These are phyloP conservation scores for Delphinella strobiligena DNA, from an alignment of 2,329 filamentous ascomycete genomes.

Conservation along the genomic window DNA sequence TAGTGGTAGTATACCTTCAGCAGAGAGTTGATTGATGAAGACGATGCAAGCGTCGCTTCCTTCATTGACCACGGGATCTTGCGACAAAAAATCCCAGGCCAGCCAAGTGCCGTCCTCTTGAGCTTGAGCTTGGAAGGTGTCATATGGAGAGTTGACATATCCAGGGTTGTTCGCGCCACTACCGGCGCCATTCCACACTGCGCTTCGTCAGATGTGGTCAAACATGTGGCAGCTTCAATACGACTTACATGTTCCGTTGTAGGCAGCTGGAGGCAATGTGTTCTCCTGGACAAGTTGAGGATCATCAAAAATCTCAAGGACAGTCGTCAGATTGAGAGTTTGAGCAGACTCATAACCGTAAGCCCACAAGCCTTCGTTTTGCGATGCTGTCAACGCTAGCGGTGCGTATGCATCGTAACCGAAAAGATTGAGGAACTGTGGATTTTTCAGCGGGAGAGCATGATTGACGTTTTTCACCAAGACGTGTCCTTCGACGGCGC, in stretches of 20 bases:
- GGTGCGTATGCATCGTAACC: conserved; percentile 17
- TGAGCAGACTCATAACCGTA: conserved; percentile 7
- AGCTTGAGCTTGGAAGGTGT: conserved; percentile 17
- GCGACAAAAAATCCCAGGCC: conserved; percentile 15
- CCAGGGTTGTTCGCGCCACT: conserved; percentile 16
- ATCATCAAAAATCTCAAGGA: neutral
- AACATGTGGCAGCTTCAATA: no score
- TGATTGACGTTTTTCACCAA: conserved; percentile 49
- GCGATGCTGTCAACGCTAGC: conserved; percentile 1
- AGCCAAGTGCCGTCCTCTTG: conserved; percentile 15
- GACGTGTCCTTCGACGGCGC: conserved; percentile 51
- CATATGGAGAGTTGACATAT: conserved; percentile 15
- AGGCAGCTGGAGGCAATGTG: conserved; percentile 13
- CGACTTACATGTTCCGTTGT: conserved; percentile 17
- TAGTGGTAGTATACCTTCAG: conserved; percentile 14
- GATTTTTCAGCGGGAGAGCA: conserved; percentile 40
- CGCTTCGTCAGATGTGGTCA: no score
- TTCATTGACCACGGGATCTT: conserved; percentile 14
- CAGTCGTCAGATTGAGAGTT: neutral
- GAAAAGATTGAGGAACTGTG: conserved; percentile 26
- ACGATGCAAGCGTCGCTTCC: conserved; percentile 18
- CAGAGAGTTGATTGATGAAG: conserved; percentile 18
- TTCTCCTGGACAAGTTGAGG: neutral
- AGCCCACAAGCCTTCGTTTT: conserved; percentile 8
- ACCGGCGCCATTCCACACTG: no score